phyloP scores from a whole-genome alignment of 306 rosid genomes.

The Rosa multiflora region DNA sequence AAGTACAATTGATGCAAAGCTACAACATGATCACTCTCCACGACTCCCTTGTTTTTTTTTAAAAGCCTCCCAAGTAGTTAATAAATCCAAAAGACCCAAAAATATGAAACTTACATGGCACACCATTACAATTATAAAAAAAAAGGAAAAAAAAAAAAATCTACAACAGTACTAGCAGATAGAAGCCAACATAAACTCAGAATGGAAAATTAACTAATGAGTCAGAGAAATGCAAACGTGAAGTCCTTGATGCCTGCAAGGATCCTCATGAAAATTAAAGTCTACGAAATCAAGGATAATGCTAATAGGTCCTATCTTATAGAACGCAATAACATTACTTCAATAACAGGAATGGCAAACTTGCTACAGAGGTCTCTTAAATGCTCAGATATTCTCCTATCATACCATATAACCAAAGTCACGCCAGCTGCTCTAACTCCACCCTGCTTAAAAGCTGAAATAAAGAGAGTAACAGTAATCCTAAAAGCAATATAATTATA shows the following conservation, averaged over 20 bases:
- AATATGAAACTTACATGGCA: neutral
- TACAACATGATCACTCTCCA: neutral
- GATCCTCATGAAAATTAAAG: neutral
- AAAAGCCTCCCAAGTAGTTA: neutral
- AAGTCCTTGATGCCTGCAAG: conserved; percentile 8
- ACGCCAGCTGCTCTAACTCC: conserved; percentile 92
- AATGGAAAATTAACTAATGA: neutral
- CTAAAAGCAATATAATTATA: conserved; percentile 72
- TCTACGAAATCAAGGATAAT: conserved; percentile 8
- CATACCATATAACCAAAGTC: conserved; percentile 87
- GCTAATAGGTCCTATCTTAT: conserved; percentile 24
- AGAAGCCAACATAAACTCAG: neutral
- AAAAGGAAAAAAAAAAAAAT: no score
- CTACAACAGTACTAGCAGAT: neutral
- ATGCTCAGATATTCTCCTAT: conserved; percentile 71
- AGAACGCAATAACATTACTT: conserved; percentile 30
- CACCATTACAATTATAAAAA: neutral
- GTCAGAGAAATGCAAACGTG: neutral
- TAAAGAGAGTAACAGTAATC: conserved; percentile 71
- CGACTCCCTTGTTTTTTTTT: neutral
- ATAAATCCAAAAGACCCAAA: neutral
- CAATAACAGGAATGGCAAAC: conserved; percentile 43
- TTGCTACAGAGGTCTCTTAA: conserved; percentile 64
- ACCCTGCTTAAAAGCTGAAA: conserved; percentile 86
- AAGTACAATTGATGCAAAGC: neutral